Evolutionary conservation across 768 basidiomycete species (phyloP).

Genomic region (Collybiopsis confluens): DNA sequence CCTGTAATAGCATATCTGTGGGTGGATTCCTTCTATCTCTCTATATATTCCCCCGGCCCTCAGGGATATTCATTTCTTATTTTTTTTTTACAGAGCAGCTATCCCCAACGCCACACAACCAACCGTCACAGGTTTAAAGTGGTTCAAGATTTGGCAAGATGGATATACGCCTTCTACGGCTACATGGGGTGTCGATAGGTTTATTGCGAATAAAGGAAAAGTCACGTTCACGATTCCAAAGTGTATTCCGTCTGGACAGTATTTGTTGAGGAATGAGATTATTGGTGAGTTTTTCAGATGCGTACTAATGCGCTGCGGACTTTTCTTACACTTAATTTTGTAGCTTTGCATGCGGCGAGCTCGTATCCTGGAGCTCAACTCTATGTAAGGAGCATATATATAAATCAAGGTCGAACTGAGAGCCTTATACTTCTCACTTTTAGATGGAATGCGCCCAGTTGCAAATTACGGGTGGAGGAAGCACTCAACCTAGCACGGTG

Average conservation of each 20-base stretch:
- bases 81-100: constrained; percentile 29
- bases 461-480: constrained; percentile 14
- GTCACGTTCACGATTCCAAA: constrained; percentile 36
- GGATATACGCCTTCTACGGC: constrained; percentile 23
- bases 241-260: constrained; percentile 36
- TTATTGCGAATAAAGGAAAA: constrained; percentile 40
- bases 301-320: too few relatives aligned
- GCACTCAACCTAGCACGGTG: constrained; percentile 15
- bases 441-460: constrained; percentile 26
- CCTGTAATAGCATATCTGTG: constrained; percentile 36
- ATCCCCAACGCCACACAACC: constrained; percentile 34
- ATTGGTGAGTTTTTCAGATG: constrained; percentile 31
- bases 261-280: constrained; percentile 38
- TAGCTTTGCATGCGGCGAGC: constrained; percentile 14
- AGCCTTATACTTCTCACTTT: background rate
- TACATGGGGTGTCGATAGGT: constrained; percentile 36
- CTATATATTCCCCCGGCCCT: too few relatives aligned
- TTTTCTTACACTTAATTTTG: too few relatives aligned
- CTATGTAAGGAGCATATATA: constrained; percentile 36
- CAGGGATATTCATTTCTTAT: too few relatives aligned
- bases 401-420: background rate
- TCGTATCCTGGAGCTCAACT: constrained; percentile 40
- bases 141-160: constrained; percentile 43
- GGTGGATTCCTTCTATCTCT: constrained; percentile 11
- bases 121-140: constrained; percentile 35